Conservation (phyloP, 2,329 filamentous ascomycete species). For the Penicillium concentricum region DNA sequence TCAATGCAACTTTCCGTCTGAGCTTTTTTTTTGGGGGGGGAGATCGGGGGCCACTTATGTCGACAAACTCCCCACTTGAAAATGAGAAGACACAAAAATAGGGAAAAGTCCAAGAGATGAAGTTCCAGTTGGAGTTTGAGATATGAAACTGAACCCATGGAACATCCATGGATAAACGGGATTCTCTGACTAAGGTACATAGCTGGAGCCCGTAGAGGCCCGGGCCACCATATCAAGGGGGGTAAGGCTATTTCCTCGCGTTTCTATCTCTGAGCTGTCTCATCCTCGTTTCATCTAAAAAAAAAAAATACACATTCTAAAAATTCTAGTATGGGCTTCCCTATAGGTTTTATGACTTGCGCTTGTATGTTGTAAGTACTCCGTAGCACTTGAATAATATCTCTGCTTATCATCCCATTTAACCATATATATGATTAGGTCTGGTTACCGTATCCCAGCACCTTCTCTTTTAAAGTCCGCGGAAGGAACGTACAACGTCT, state of each 20-base stretch:
- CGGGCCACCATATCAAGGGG: conserved; percentile 9
- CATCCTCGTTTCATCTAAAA: neutral
- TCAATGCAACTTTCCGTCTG: conserved; percentile 11
- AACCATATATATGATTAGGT: neutral
- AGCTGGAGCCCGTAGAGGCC: neutral
- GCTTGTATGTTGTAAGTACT: neutral
- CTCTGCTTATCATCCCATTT: neutral
- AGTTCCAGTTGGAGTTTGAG: neutral
- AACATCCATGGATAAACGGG: neutral
- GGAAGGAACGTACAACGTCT: neutral
- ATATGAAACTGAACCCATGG: neutral
- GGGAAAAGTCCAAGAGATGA: neutral
- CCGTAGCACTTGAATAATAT: neutral
- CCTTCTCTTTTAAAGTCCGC: too few species aligned
- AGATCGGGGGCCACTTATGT: conserved; percentile 21
- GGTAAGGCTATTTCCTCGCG: conserved; percentile 1
- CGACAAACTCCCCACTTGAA: conserved; percentile 6
- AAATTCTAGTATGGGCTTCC: neutral
- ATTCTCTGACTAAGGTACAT: conserved; percentile 9
- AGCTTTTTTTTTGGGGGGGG: conserved; percentile 19
- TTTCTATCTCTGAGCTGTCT: conserved; percentile 4
- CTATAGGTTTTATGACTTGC: neutral
- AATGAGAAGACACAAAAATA: neutral
- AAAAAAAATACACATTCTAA: neutral
- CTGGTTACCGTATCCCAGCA: too few species aligned